Base-by-base conservation (phyloP, 257 asterid genomes). In the Euphrasia confusa region DNA sequence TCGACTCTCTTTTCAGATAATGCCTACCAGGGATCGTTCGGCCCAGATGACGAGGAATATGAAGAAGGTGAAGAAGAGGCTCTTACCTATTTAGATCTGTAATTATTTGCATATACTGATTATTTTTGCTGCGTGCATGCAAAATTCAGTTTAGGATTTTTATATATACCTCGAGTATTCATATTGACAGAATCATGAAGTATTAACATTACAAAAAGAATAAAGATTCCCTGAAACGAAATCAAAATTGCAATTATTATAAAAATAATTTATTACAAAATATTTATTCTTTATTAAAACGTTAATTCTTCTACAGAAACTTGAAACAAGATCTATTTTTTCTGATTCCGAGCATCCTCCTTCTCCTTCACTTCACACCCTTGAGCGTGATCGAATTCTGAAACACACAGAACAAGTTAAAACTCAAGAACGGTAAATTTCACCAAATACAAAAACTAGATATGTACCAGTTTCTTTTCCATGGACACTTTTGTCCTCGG, bases 311-410 rank as follows among this genome's bases (percentile, higher is more conserved):
- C 33, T 30, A 30, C 33, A 30, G 5, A 30, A 30, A 30, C 33
- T 30, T 30, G 33, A 5, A 33, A 33, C 39, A 33, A 35, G 8
- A 35, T 35, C 40, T 35, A 35, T 7, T 35, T 35, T 17, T 45
- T 12, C 40, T 52, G 54, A 6, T 60, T 32, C 49, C 65, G 80
- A 33, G 83, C 77, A 50, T 55, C 68, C 61, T 86, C 95, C 71
- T 60, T 82, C 77, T 86, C 97, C 80, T 78, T 77, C 52, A 86
- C 89, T 68, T 82, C 80, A 52, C 83, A 69, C 2, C 95, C 95
- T 77, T 89, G 85, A 17, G 53, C 63, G 10, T 74, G 62, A 18
- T 74, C 86, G 54, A 74, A 58, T 48, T 66, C 84, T 78, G 12
- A 13, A n/a, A 58, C 35, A 8, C 3, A 24, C 21, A 10, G 40